phyloP scores from a whole-genome alignment of 2,329 filamentous ascomycete genomes.

The Emergomyces pasteurianus region DNA sequence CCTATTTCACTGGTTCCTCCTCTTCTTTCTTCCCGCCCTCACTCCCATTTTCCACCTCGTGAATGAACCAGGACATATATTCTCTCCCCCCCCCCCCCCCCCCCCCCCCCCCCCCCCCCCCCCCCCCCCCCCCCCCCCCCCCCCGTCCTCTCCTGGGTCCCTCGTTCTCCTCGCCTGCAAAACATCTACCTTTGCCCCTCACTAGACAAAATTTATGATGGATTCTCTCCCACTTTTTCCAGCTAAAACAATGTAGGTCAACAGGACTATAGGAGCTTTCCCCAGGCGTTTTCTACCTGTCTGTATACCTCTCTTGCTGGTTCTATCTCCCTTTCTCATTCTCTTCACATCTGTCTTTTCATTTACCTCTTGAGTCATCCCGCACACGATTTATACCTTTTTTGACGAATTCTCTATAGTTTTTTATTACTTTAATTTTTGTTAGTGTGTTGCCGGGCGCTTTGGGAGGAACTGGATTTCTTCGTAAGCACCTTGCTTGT shows the following conservation, averaged over 20 bases:
- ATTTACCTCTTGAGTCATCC: background rate
- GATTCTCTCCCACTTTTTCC: background rate
- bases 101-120: background rate
- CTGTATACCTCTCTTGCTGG: background rate
- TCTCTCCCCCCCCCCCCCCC: background rate
- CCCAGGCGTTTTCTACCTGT: background rate
- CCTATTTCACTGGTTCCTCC: background rate
- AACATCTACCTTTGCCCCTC: background rate
- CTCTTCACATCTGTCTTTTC: background rate
- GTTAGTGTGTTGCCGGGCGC: constrained; percentile 1
- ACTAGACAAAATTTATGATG: constrained; percentile 6
- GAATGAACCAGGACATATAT: background rate
- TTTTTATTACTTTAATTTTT: background rate
- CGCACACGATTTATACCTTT: background rate
- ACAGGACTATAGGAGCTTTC: background rate
- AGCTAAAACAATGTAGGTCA: background rate
- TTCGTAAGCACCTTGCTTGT: background rate
- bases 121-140: too few relatives aligned
- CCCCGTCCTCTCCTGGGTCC: too few relatives aligned
- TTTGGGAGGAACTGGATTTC: constrained; percentile 2
- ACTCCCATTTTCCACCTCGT: background rate
- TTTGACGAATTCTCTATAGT: constrained; percentile 4
- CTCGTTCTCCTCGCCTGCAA: background rate
- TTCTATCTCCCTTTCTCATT: background rate
- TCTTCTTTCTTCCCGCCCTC: background rate